Evolutionary conservation across 2,329 filamentous ascomycete species (phyloP).

Genomic region (Elsinoe arachidis): DNA sequence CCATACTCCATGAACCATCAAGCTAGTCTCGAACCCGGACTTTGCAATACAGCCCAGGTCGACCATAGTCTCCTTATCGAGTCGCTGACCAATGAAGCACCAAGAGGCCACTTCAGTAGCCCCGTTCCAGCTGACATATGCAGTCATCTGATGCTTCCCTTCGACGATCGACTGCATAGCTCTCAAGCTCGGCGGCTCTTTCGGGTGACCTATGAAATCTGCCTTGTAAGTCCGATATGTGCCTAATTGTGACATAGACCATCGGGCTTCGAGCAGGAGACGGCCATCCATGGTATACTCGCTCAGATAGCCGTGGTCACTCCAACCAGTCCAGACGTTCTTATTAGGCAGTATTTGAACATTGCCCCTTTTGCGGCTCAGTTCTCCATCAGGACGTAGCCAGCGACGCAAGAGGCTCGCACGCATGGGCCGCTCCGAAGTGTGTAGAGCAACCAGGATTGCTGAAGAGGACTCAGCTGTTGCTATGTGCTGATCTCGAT

Average conservation of each 20-base stretch:
- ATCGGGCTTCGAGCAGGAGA: conserved; percentile 27
- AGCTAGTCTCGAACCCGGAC: conserved; percentile 14
- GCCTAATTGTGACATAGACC: conserved; percentile 26
- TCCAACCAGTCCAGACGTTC: conserved; percentile 32
- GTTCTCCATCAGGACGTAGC: conserved; percentile 26
- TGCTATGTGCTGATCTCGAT: background rate
- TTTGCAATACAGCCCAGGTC: background rate
- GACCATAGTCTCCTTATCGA: background rate
- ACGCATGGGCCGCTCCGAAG: background rate
- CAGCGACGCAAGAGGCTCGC: conserved; percentile 19
- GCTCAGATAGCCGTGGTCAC: conserved; percentile 27
- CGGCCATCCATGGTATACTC: conserved; percentile 26
- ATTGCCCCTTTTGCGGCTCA: conserved; percentile 27
- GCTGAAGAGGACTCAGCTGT: conserved; percentile 6
- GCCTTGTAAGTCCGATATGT: conserved; percentile 35
- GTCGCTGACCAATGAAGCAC: conserved; percentile 24
- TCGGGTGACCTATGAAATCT: conserved; percentile 25
- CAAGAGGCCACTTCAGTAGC: conserved; percentile 31
- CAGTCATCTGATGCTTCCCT: conserved; percentile 19
- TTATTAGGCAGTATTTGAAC: conserved; percentile 28
- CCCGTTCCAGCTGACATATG: conserved; percentile 31
- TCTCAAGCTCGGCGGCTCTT: conserved; percentile 23
- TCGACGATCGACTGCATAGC: conserved; percentile 18
- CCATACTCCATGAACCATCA: background rate
- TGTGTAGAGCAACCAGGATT: conserved; percentile 11